Percentiles rank a stretch among this genome's conserved stretches.
Evolutionary conservation across 805 yeast species (phyloP).

Genomic region (Blastobotrys parvus): DNA sequence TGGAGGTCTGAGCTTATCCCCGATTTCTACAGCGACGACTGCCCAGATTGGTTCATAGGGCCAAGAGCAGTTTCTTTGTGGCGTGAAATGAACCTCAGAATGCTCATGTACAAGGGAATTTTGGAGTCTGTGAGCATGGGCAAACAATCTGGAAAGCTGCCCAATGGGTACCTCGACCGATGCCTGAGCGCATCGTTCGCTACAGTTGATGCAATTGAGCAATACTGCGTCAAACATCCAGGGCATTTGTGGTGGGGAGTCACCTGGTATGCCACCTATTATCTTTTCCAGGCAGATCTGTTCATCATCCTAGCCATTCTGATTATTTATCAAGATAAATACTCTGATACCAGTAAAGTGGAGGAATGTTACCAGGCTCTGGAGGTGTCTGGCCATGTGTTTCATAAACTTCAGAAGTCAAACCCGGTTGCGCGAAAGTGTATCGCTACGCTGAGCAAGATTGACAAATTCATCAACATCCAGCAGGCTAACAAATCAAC

Average conservation of each 20-base stretch:
- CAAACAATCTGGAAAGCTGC: constrained; percentile 1
- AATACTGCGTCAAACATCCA: constrained; percentile 15
- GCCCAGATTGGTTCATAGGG: constrained; percentile 47
- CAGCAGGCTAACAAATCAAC: too few relatives aligned
- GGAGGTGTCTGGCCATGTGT: not conserved
- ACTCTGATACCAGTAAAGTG: not conserved
- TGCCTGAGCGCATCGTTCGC: constrained; percentile 41
- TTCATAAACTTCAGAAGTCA: not conserved
- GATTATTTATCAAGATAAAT: not conserved
- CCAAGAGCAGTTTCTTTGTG: constrained; percentile 43
- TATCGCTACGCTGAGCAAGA: not conserved
- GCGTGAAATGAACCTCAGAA: constrained; percentile 46
- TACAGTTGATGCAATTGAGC: constrained; percentile 36
- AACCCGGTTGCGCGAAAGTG: constrained; percentile 1
- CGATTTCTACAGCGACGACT: constrained; percentile 19
- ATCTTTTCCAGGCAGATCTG: constrained; percentile 42
- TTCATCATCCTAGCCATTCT: constrained; percentile 25
- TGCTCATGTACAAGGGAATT: constrained; percentile 43
- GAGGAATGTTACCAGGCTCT: not conserved
- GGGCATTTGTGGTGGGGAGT: constrained; percentile 32
- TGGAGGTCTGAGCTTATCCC: constrained; percentile 36
- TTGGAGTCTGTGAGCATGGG: constrained; percentile 40
- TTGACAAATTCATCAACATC: not conserved
- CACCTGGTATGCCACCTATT: constrained; percentile 52
- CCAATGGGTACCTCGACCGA: not conserved